Base-by-base conservation (phyloP, 148 eudicot species). In the Rhododendron williamsianum region DNA sequence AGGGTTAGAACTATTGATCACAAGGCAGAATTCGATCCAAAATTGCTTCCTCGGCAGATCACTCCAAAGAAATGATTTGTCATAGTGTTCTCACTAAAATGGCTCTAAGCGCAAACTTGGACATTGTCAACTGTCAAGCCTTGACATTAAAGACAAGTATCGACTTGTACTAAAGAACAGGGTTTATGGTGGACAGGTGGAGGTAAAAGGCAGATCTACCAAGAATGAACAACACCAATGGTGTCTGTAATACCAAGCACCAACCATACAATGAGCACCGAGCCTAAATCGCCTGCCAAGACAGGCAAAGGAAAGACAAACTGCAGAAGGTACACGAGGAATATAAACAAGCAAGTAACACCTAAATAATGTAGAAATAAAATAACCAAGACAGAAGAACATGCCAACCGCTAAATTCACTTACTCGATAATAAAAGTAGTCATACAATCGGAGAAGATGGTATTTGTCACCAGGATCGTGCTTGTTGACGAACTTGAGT, bases 341-440 rank as follows among this genome's bases (percentile, higher is more conserved):
- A 49, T 10, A 25, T 27, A 19, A 38, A 45, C 63, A 67, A 82
- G 49, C 43, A 82, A 67, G 3, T 2, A 65, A 83, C 80, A n/a
- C 3, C 63, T 43, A 35, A 7, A 83, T 51, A 46, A 9, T 18
- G 21, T 65, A 45, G 15, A 83, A 41, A 19, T 6, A 54, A 16
- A 35, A 45, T 36, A 38, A 15, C 52, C 73, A 56, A 76, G 81
- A 38, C 35, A 36, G 16, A n/a, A 49, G 21, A 77, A 43, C 38
- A 73, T 36, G 76, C 60, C 52, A 81, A 58, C 72, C 25, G 82
- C 81, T 38, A 77, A 41, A 81, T 77, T 67, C 82, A 91, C 98
- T 94, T 95, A 97, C 98, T 54, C 99, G 93, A 86, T 95, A 97
- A 87, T 97, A 97, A 83, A 97, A 97, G 89, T 97, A 97, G 87